Conservation (phyloP, 345 rosid species). For the Acer yangbiense region DNA sequence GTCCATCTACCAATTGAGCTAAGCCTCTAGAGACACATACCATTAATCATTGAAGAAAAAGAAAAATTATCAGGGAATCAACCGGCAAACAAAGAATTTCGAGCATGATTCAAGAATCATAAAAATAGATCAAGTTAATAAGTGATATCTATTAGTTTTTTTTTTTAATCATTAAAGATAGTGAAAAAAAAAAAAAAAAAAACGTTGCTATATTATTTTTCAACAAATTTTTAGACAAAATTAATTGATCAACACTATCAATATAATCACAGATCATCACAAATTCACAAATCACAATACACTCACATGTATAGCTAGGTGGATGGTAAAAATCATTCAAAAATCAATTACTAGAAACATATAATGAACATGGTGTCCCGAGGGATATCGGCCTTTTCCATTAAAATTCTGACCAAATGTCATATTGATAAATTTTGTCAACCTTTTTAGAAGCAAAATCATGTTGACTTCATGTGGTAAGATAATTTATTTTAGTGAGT, state of each 20-base stretch:
- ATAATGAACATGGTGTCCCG: background rate
- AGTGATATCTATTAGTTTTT: too few relatives aligned
- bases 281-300: background rate
- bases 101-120: background rate
- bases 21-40: background rate
- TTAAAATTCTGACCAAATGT: conserved; percentile 1
- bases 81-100: background rate
- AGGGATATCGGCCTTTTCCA: background rate
- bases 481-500: conserved; percentile 19
- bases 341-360: background rate
- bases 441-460: conserved; percentile 16
- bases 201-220: too few relatives aligned
- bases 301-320: background rate
- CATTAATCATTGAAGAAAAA: background rate
- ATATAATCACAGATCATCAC: background rate
- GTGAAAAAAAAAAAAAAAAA: background rate
- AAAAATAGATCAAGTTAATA: too few relatives aligned
- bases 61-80: background rate
- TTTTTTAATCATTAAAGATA: background rate
- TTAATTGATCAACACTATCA: background rate
- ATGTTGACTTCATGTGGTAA: conserved; percentile 20
- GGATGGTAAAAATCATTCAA: background rate
- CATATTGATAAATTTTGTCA: conserved; percentile 5
- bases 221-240: background rate
- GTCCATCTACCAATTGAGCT: too few relatives aligned